Conservation (phyloP, 495 filamentous ascomycete species). For the Aspergillus asperescens region DNA sequence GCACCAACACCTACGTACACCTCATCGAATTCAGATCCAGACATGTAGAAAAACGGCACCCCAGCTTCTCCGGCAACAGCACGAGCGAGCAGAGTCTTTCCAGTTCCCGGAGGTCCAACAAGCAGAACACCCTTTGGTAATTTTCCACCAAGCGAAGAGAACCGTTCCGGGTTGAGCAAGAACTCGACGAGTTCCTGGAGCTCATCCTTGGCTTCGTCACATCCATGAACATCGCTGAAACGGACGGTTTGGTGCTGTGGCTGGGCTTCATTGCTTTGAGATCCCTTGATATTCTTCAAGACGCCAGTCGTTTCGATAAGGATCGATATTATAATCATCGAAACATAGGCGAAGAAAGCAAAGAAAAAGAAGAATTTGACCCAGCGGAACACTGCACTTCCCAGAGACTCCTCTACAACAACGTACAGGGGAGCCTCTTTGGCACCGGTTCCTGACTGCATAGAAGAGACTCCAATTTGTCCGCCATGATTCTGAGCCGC, state of each 20-base stretch:
- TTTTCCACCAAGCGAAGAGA: conserved; percentile 88
- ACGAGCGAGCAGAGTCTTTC: conserved; percentile 94
- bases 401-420: conserved; percentile 86
- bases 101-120: conserved; percentile 92
- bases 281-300: conserved; percentile 68
- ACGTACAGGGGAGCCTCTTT: conserved; percentile 85
- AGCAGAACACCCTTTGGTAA: conserved; percentile 94
- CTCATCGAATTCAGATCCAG: conserved; percentile 96
- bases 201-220: conserved; percentile 97
- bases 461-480: conserved; percentile 46
- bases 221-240: conserved; percentile 93
- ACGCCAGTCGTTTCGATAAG: conserved; percentile 71
- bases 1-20: conserved; percentile 97
- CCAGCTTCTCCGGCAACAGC: conserved; percentile 96
- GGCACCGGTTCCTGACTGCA: conserved; percentile 53
- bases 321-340: conserved; percentile 68
- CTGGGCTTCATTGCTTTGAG: conserved; percentile 73
- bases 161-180: conserved; percentile 82
- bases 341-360: conserved; percentile 65
- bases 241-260: conserved; percentile 84
- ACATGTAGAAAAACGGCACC: conserved; percentile 99
- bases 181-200: conserved; percentile 96
- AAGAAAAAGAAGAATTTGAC: conserved; percentile 79
- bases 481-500: conserved; percentile 67
- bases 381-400: conserved; percentile 79